A percentile compares a stretch with the other conserved stretches of the same genome.
Conservation (phyloP, 257 asterid species). For the Phtheirospermum japonicum region DNA sequence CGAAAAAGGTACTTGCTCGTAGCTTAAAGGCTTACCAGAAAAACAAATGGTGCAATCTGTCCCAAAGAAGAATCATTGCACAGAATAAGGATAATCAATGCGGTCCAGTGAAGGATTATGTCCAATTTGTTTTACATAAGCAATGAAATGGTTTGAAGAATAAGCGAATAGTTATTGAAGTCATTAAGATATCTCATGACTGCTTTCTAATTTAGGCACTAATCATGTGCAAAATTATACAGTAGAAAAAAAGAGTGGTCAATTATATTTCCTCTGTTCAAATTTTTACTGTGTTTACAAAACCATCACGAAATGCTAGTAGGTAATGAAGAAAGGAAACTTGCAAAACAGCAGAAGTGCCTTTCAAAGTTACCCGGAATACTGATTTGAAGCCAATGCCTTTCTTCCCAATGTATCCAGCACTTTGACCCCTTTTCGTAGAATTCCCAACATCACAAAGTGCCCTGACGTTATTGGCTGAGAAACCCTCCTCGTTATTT, state of each 20-base stretch:
- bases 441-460: conserved; percentile 98
- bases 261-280: background rate
- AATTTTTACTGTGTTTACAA: background rate
- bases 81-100: conserved; percentile 9
- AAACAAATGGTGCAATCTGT: conserved; percentile 18
- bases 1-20: conserved; percentile 15
- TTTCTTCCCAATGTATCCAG: conserved; percentile 98
- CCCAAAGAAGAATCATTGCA: conserved; percentile 1
- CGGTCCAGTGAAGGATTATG: background rate
- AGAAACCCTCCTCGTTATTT: conserved; percentile 90
- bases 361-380: conserved; percentile 66
- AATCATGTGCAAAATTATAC: conserved; percentile 17
- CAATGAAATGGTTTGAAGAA: conserved; percentile 4
- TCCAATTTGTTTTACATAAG: conserved; percentile 1
- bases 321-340: conserved; percentile 22
- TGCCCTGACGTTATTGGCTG: conserved; percentile 73
- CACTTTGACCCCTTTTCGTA: conserved; percentile 58
- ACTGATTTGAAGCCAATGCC: conserved; percentile 99
- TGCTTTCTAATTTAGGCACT: background rate
- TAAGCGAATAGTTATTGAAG: background rate
- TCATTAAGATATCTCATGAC: background rate
- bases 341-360: conserved; percentile 21
- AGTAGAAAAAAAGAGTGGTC: conserved; percentile 5
- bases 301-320: conserved; percentile 14
- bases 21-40: background rate